Evolutionary conservation across 1,139 yeast species (phyloP).

Genomic region (Hyphopichia pseudoburtonii): DNA sequence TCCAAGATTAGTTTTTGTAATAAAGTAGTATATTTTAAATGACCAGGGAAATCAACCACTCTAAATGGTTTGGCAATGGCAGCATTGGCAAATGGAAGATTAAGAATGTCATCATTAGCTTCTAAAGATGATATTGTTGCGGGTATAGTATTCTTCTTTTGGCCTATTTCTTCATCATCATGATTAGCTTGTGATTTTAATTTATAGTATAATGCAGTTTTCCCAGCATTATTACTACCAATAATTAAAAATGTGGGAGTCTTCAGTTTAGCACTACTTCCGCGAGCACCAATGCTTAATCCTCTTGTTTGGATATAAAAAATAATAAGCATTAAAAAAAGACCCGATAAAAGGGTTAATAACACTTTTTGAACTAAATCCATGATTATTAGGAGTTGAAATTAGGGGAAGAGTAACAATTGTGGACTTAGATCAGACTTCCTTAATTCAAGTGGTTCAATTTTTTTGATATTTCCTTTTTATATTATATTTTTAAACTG

Average conservation of each 20-base stretch:
- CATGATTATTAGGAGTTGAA: too few relatives aligned
- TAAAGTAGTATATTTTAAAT: conserved; percentile 62
- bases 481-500: too few relatives aligned
- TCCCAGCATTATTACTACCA: conserved; percentile 76
- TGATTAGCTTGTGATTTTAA: conserved; percentile 16
- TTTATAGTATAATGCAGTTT: conserved; percentile 60
- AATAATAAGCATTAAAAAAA: conserved; percentile 20
- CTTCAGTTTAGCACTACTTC: conserved; percentile 14
- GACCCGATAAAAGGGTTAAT: conserved; percentile 23
- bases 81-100: conserved; percentile 35
- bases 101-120: conserved; percentile 29
- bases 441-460: too few relatives aligned
- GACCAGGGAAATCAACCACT: conserved; percentile 85
- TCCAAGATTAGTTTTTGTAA: conserved; percentile 43
- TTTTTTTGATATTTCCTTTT: too few relatives aligned
- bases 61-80: conserved; percentile 37
- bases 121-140: conserved; percentile 48
- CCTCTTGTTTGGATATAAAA: conserved; percentile 20
- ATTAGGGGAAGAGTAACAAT: too few relatives aligned
- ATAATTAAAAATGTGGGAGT: conserved; percentile 65
- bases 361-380: conserved; percentile 24
- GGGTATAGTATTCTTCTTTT: conserved; percentile 10
- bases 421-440: too few relatives aligned
- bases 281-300: conserved; percentile 1
- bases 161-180: conserved; percentile 6